phyloP scores from a whole-genome alignment of 2,329 filamentous ascomycete species.

The Talaromyces sp. region DNA sequence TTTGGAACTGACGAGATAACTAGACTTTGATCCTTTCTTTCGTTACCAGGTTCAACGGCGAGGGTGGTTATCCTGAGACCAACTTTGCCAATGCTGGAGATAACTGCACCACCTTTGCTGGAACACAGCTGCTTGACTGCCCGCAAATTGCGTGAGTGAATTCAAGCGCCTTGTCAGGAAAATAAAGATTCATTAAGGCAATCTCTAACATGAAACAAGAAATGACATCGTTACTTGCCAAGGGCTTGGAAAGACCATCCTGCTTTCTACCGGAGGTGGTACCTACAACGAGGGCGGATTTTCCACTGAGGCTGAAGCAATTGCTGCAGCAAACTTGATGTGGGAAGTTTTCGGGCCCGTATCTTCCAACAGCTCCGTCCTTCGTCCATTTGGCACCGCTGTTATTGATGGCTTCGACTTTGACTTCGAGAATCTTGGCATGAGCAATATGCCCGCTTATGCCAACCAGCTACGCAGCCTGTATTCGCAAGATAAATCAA shows the following conservation, averaged over 20 bases:
- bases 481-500: conserved; percentile 52
- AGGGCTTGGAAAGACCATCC: conserved; percentile 63
- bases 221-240: conserved; percentile 59
- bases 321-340: conserved; percentile 56
- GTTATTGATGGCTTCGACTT: conserved; percentile 73
- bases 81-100: conserved; percentile 65
- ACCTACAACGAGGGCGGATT: conserved; percentile 70
- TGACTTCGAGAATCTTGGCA: conserved; percentile 62
- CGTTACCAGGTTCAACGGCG: conserved; percentile 54
- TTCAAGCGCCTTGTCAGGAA: not conserved
- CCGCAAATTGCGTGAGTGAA: conserved; percentile 59
- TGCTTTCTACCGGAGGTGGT: conserved; percentile 68
- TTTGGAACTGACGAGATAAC: conserved; percentile 39
- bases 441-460: conserved; percentile 58
- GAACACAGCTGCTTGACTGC: conserved; percentile 60
- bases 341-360: conserved; percentile 69
- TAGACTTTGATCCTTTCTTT: conserved; percentile 65
- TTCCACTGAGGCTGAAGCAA: conserved; percentile 49
- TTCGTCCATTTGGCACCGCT: conserved; percentile 64
- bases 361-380: conserved; percentile 40
- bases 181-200: conserved; percentile 3
- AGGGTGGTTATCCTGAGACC: conserved; percentile 48
- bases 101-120: conserved; percentile 57
- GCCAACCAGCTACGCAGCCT: conserved; percentile 53
- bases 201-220: conserved; percentile 22